Evolutionary conservation across 2,329 filamentous ascomycete species (phyloP).

Genomic region (Aspergillus eucalypticola): DNA sequence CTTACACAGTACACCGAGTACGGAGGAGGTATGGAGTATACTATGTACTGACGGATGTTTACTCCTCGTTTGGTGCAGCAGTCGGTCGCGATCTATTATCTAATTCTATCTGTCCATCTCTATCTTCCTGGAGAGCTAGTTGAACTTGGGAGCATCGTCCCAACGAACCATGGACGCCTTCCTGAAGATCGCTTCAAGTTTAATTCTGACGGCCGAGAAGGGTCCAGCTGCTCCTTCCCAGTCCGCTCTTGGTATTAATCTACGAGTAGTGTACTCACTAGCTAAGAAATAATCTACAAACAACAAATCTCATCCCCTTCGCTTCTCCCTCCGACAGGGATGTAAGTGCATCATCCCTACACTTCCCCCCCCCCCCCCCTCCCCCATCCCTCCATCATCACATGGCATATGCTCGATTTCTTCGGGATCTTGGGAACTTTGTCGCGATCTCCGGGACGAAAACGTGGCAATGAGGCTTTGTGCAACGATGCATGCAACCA

Average conservation of each 20-base stretch:
- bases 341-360: background rate
- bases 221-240: background rate
- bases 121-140: background rate
- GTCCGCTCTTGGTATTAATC: background rate
- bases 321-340: background rate
- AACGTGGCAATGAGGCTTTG: conserved; percentile 19
- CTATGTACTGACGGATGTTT: too few species aligned
- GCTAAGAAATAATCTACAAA: background rate
- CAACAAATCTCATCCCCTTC: background rate
- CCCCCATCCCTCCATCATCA: background rate
- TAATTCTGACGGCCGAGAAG: background rate
- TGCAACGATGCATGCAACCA: conserved; percentile 14
- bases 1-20: too few species aligned
- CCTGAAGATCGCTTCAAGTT: background rate
- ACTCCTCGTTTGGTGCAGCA: too few species aligned
- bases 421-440: background rate
- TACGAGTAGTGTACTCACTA: background rate
- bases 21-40: too few species aligned
- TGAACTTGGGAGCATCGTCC: background rate
- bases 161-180: background rate
- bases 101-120: background rate
- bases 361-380: background rate
- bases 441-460: conserved; percentile 3
- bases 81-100: background rate
- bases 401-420: background rate